Percentiles rank a stretch among this genome's conserved stretches.
phyloP scores from a whole-genome alignment of 2,329 filamentous ascomycete genomes.

The Cladosporium sphaerospermum region DNA sequence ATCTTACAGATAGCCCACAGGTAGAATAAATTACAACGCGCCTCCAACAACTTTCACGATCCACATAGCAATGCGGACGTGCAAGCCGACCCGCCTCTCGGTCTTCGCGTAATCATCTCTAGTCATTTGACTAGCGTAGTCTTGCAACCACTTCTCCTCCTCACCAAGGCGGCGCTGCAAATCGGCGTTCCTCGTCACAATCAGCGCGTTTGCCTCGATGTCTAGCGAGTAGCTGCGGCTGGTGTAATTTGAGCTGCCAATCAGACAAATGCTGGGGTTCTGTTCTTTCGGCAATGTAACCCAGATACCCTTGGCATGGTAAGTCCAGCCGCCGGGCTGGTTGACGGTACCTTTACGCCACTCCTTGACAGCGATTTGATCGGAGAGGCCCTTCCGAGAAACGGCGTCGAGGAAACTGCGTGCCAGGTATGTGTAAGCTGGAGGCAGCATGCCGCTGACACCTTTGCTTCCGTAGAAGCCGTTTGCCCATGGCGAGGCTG shows the following conservation, averaged over 20 bases:
- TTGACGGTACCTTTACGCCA: conserved; percentile 81
- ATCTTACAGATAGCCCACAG: neutral
- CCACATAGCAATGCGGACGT: conserved; percentile 89
- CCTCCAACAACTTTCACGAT: conserved; percentile 10
- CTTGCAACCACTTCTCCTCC: conserved; percentile 74
- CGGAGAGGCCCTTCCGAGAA: conserved; percentile 44
- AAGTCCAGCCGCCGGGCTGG: conserved; percentile 83
- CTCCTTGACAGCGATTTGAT: conserved; percentile 69
- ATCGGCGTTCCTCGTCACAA: conserved; percentile 70
- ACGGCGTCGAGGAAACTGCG: conserved; percentile 69
- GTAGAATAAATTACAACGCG: neutral
- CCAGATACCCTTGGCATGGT: conserved; percentile 96
- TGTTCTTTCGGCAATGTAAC: conserved; percentile 60
- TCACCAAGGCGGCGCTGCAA: conserved; percentile 68
- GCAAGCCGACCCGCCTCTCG: conserved; percentile 77
- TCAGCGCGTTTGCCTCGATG: conserved; percentile 79
- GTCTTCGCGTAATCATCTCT: conserved; percentile 72
- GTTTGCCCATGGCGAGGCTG: conserved; percentile 87
- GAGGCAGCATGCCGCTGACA: conserved; percentile 81
- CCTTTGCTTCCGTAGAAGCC: conserved; percentile 88
- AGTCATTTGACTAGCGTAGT: conserved; percentile 62
- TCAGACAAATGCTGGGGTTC: conserved; percentile 69
- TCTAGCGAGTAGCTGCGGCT: conserved; percentile 89
- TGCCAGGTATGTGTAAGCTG: conserved; percentile 85
- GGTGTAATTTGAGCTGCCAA: conserved; percentile 94